These are phyloP conservation scores for Wakefieldia striispora DNA, from an alignment of 768 basidiomycete species.

Conservation along the genomic window DNA sequence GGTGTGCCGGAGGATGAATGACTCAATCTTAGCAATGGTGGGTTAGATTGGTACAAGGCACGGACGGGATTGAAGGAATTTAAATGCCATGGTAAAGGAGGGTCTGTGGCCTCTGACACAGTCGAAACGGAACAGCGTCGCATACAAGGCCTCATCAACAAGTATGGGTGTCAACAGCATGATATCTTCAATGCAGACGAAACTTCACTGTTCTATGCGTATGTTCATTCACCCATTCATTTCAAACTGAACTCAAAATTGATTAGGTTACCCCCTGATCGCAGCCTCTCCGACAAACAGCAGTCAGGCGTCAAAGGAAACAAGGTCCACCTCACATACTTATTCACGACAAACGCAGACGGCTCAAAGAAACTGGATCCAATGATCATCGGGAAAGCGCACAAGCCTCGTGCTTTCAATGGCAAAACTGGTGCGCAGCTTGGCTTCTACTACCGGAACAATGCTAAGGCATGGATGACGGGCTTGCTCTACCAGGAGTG, in stretches of 20 bases:
- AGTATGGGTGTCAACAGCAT: constrained; percentile 21
- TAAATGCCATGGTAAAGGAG: constrained; percentile 34
- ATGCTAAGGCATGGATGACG: constrained; percentile 9
- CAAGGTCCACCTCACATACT: not conserved
- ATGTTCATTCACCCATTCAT: constrained; percentile 1
- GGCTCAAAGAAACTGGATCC: not conserved
- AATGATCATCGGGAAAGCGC: constrained; percentile 7
- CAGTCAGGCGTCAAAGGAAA: not conserved
- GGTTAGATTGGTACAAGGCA: not conserved
- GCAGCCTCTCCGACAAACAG: not conserved
- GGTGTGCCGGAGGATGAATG: not conserved
- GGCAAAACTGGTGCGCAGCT: constrained; percentile 1
- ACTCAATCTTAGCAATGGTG: not conserved
- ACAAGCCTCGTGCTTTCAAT: not conserved
- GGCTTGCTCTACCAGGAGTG: constrained; percentile 3
- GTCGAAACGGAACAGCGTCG: constrained; percentile 28
- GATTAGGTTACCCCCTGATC: not conserved
- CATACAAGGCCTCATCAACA: constrained; percentile 27
- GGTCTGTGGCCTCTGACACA: constrained; percentile 20
- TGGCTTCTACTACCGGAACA: constrained; percentile 4
- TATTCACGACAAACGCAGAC: constrained; percentile 1
- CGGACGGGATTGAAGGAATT: not conserved
- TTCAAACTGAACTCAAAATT: not conserved
- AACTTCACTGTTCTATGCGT: constrained; percentile 36
- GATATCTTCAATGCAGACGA: constrained; percentile 41